A percentile compares a stretch with the other conserved stretches of the same genome.
These are phyloP conservation scores for Hortiboletus campestris DNA, from an alignment of 768 basidiomycete genomes.

Conservation along the genomic window DNA sequence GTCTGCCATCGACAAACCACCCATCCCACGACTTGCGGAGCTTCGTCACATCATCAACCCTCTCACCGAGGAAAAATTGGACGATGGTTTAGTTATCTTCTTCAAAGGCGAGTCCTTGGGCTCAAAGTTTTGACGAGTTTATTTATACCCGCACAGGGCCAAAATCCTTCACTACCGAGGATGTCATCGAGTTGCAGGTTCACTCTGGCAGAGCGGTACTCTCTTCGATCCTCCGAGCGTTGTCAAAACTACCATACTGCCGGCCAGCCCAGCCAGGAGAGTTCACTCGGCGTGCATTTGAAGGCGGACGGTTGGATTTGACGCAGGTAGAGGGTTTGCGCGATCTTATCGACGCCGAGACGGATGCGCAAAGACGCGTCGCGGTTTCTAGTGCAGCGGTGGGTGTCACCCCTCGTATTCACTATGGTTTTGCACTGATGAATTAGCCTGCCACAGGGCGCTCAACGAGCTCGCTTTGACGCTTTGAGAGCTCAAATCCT, in stretches of 20 bases:
- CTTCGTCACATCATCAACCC: conserved; percentile 71
- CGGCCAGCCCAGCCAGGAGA: conserved; percentile 86
- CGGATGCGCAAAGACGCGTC: conserved; percentile 73
- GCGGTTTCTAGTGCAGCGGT: conserved; percentile 72
- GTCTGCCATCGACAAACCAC: conserved; percentile 24
- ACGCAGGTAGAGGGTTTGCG: conserved; percentile 88
- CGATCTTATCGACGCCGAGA: conserved; percentile 87
- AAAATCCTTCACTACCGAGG: conserved; percentile 80
- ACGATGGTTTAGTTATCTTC: conserved; percentile 79
- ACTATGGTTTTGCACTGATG: not conserved
- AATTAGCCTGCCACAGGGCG: conserved; percentile 50
- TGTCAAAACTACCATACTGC: conserved; percentile 59
- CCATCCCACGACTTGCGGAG: conserved; percentile 65
- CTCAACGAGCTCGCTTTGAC: conserved; percentile 57
- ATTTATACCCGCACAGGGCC: conserved; percentile 47
- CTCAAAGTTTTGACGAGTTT: not conserved
- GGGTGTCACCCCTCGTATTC: conserved; percentile 26
- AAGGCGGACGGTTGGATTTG: conserved; percentile 77
- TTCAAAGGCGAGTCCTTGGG: conserved; percentile 58
- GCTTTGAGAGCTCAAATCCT: conserved; percentile 64
- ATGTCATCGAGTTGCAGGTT: conserved; percentile 79
- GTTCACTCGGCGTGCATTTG: conserved; percentile 83
- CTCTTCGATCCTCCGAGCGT: conserved; percentile 61
- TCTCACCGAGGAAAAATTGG: conserved; percentile 56
- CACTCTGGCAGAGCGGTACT: conserved; percentile 86